Evolutionary conservation across 495 filamentous ascomycete species (phyloP), one percentile per base, ranked within the genome.

Genomic region (Patellaria atrata): DNA sequence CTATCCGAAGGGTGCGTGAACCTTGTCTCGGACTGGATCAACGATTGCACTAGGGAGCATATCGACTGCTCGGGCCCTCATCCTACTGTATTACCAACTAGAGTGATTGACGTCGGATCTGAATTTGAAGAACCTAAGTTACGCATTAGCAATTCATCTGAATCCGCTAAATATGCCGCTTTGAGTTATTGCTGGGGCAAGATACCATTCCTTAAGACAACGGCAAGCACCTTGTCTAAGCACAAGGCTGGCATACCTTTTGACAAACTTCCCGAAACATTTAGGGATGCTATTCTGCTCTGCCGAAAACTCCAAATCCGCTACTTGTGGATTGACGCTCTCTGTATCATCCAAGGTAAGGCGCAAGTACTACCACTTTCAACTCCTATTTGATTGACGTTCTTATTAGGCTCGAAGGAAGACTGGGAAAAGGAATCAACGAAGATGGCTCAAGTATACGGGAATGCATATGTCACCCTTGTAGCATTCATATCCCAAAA

Each of bases 131-230:
- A 33, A 6, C 27, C 12, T 5, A 12, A 12, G 12, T 12, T 30
- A 15, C 27, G 5, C 12, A n/a, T n/a, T n/a, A n/a, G n/a, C n/a
- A n/a, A n/a, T n/a, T n/a, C n/a, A n/a, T n/a, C n/a, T n/a, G 27
- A 30, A 12, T 30, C 5, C 27, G 27, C 13, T 12, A 35, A 35
- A 15, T 35, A 35, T 25, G 33, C 21, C 3, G 33, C 33, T 8
- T 23, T 35, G 10, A 35, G 33, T 15, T 35, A 35, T 23, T 35
- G 33, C 21, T 35, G 33, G 33, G 16, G 33, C 9, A 16, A 8
- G 3, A 15, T 3, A 4, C 18, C 18, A 22, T 26, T 26, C 21
- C 17, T 35, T 4, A 35, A 8, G 4, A 35, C 33, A 16, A 35
- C 33, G 3, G 14, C 33, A 5, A 30, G 17, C 17, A 5, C 12